These are phyloP conservation scores for Cutaneotrichosporon spelunceum DNA, from an alignment of 1,284 basidiomycete genomes.

Conservation along the genomic window DNA sequence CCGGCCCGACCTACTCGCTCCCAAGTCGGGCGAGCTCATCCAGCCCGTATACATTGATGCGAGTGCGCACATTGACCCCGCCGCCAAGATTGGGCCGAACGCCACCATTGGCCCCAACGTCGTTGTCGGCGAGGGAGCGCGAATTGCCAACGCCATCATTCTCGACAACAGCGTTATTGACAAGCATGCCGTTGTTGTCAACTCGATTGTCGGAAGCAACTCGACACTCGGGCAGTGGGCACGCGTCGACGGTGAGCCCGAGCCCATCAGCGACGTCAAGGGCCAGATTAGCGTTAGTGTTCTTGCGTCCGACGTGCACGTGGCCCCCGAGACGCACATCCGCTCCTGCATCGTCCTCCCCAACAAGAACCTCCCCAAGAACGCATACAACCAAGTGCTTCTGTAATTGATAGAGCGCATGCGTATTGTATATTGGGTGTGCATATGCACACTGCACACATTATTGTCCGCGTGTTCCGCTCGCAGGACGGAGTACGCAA, in stretches of 20 bases:
- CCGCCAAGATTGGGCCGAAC: conserved; percentile 55
- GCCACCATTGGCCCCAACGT: conserved; percentile 53
- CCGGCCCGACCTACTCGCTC: conserved; percentile 41
- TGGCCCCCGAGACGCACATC: conserved; percentile 51
- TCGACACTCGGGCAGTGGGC: conserved; percentile 54
- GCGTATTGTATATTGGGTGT: conserved; percentile 6
- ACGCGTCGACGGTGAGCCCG: conserved; percentile 54
- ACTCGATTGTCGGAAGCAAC: conserved; percentile 53
- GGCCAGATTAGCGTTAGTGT: conserved; percentile 54
- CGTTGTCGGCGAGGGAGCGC: conserved; percentile 51
- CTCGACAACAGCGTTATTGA: conserved; percentile 53
- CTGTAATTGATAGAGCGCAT: conserved; percentile 37
- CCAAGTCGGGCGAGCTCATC: conserved; percentile 46
- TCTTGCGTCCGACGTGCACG: conserved; percentile 51
- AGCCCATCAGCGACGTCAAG: conserved; percentile 47
- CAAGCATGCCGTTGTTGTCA: conserved; percentile 53
- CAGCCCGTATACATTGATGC: conserved; percentile 54
- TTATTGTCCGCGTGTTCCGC: neutral
- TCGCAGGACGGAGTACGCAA: too few relatives aligned
- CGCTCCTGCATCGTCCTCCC: conserved; percentile 56
- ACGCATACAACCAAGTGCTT: conserved; percentile 54
- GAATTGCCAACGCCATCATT: conserved; percentile 55
- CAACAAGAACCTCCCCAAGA: conserved; percentile 53
- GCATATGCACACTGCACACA: neutral
- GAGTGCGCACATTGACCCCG: conserved; percentile 50